phyloP scores from a whole-genome alignment of 2,329 filamentous ascomycete species.

The Penicillium sp. region DNA sequence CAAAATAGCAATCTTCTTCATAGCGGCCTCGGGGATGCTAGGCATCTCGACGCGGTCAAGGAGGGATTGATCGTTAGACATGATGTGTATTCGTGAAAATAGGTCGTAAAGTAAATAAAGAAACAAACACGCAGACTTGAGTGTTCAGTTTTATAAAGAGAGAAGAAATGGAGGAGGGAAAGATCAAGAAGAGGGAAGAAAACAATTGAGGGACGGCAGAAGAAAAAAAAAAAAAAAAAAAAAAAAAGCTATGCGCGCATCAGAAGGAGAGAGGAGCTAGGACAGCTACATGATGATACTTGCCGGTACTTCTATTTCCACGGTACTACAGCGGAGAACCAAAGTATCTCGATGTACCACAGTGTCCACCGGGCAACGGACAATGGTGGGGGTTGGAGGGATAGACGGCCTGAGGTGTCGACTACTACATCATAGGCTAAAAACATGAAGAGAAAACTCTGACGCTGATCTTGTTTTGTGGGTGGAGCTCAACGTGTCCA shows the following conservation, averaged over 20 bases:
- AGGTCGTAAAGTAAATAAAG: constrained; percentile 3
- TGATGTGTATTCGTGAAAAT: constrained; percentile 10
- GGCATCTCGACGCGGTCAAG: constrained; percentile 38
- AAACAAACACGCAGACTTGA: constrained; percentile 4
- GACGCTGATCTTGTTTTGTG: constrained; percentile 8
- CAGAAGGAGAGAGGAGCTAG: constrained; percentile 13
- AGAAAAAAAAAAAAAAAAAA: constrained; percentile 11
- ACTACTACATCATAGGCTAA: constrained; percentile 1
- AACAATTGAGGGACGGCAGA: constrained; percentile 4
- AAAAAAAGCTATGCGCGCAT: constrained; percentile 22
- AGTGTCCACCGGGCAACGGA: constrained; percentile 2
- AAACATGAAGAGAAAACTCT: constrained; percentile 8
- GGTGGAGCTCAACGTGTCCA: neutral
- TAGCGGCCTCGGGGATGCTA: constrained; percentile 48
- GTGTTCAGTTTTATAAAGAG: neutral
- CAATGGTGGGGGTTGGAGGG: constrained; percentile 1
- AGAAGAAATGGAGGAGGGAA: constrained; percentile 1
- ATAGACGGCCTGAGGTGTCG: neutral
- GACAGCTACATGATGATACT: constrained; percentile 12
- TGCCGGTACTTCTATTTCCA: constrained; percentile 5
- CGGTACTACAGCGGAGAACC: neutral
- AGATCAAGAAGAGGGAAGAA: constrained; percentile 6
- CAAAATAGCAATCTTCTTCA: constrained; percentile 67
- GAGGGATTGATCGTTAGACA: constrained; percentile 33
- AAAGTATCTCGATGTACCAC: constrained; percentile 9